Conservation (phyloP, 1,284 basidiomycete genomes). For the Cutaneotrichosporon sp. region DNA sequence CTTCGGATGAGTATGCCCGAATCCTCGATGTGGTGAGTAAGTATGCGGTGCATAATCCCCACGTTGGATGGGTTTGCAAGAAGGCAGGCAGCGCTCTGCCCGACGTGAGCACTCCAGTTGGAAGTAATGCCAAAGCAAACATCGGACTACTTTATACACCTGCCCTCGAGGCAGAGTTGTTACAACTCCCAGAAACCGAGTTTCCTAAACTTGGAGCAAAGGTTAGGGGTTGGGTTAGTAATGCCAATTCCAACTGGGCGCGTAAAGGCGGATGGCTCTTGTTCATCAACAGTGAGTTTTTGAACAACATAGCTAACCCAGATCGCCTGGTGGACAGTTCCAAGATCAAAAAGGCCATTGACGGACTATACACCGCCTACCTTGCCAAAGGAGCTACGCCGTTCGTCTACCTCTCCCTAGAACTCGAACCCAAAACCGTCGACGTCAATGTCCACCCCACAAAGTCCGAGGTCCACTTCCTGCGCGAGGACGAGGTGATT, state of each 20-base stretch:
- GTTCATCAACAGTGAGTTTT: conserved; percentile 89
- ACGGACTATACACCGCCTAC: conserved; percentile 77
- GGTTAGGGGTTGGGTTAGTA: conserved; percentile 75
- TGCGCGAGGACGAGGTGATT: conserved; percentile 87
- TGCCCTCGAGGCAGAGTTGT: conserved; percentile 74
- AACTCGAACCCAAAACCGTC: conserved; percentile 80
- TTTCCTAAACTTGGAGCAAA: conserved; percentile 56
- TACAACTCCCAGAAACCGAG: conserved; percentile 58
- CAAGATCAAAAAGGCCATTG: conserved; percentile 81
- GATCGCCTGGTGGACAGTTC: conserved; percentile 91
- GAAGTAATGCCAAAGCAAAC: conserved; percentile 66
- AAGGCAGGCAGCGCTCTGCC: conserved; percentile 73
- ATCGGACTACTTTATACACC: conserved; percentile 82
- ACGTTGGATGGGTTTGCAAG: conserved; percentile 84
- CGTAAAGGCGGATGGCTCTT: conserved; percentile 71
- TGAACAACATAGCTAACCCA: conserved; percentile 43
- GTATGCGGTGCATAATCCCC: conserved; percentile 90
- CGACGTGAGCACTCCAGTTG: conserved; percentile 78
- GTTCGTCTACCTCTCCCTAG: conserved; percentile 86
- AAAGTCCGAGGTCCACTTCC: conserved; percentile 92
- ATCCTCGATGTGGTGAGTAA: conserved; percentile 92
- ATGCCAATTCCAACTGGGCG: conserved; percentile 85
- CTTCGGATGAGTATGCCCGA: conserved; percentile 88
- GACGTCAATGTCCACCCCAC: conserved; percentile 99
- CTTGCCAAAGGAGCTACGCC: conserved; percentile 90